Evolutionary conservation across 129 eudicot species (phyloP).

Genomic region (Flaveria robusta): DNA sequence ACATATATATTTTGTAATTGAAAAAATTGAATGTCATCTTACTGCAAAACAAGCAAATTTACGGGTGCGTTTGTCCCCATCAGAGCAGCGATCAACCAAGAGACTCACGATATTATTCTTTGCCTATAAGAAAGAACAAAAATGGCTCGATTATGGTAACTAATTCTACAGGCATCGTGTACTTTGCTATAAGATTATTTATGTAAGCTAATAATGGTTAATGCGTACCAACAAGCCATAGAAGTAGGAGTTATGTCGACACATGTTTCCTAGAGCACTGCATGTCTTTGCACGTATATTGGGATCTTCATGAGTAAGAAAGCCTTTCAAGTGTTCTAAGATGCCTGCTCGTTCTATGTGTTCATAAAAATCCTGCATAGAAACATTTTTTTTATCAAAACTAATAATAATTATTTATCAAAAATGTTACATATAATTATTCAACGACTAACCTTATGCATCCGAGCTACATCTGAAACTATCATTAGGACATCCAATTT

Average conservation of each 20-base stretch:
- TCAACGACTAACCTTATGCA: slow-evolving; percentile 67
- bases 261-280: slow-evolving; percentile 89
- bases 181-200: background rate
- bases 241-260: slow-evolving; percentile 85
- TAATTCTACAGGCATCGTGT: too few relatives aligned
- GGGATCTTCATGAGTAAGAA: slow-evolving; percentile 76
- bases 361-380: slow-evolving; percentile 64
- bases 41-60: slow-evolving; percentile 96
- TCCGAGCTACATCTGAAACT: slow-evolving; percentile 85
- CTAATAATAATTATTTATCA: background rate
- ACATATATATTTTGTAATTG: background rate
- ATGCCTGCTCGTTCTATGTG: slow-evolving; percentile 69
- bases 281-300: slow-evolving; percentile 79
- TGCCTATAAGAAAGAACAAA: slow-evolving; percentile 42
- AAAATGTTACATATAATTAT: background rate
- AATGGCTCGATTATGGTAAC: too few relatives aligned
- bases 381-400: background rate
- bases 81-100: slow-evolving; percentile 83
- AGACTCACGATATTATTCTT: slow-evolving; percentile 55
- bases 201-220: background rate
- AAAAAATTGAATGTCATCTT: slow-evolving; percentile 30
- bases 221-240: slow-evolving; percentile 61
- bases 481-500: slow-evolving; percentile 67
- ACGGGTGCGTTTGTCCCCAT: slow-evolving; percentile 78
- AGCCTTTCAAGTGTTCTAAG: slow-evolving; percentile 55